A percentile compares a stretch with the other conserved stretches of the same genome.
phyloP scores from a whole-genome alignment of 495 filamentous ascomycete species.

The Melanomma pulvis-pyrius region DNA sequence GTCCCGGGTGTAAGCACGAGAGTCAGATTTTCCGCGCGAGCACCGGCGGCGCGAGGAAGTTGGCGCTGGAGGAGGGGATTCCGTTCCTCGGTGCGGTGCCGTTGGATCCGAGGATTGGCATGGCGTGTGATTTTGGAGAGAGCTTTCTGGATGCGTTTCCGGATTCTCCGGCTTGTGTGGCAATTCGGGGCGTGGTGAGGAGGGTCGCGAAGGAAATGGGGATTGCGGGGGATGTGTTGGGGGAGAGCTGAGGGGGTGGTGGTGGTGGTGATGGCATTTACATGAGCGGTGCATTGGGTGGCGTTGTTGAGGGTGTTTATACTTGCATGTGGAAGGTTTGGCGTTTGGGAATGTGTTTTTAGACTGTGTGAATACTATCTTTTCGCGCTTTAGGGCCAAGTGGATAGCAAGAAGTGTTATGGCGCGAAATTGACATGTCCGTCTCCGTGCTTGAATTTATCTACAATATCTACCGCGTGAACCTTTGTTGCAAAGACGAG shows the following conservation, averaged over 20 bases:
- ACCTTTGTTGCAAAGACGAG: no score
- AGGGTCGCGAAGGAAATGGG: conserved; percentile 68
- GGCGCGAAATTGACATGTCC: no score
- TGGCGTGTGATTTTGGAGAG: conserved; percentile 95
- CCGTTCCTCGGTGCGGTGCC: conserved; percentile 91
- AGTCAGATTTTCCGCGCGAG: conserved; percentile 88
- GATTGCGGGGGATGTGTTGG: conserved; percentile 15
- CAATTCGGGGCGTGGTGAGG: conserved; percentile 74
- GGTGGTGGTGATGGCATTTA: conserved; percentile 3
- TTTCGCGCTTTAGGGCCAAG: no score
- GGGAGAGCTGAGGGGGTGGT: not conserved
- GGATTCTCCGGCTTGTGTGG: conserved; percentile 83
- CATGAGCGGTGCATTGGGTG: not conserved
- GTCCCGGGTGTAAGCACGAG: conserved; percentile 79
- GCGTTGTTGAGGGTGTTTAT: not conserved
- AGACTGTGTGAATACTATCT: no score
- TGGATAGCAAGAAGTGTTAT: no score
- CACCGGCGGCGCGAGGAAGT: conserved; percentile 77
- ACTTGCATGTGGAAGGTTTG: not conserved
- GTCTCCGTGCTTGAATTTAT: no score
- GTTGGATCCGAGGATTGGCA: conserved; percentile 89
- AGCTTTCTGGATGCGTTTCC: conserved; percentile 94
- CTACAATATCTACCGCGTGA: no score
- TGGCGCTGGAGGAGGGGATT: conserved; percentile 83
- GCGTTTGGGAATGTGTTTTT: no score